Conservation (phyloP, 441 rosid species). For the Adansonia gregorii region DNA sequence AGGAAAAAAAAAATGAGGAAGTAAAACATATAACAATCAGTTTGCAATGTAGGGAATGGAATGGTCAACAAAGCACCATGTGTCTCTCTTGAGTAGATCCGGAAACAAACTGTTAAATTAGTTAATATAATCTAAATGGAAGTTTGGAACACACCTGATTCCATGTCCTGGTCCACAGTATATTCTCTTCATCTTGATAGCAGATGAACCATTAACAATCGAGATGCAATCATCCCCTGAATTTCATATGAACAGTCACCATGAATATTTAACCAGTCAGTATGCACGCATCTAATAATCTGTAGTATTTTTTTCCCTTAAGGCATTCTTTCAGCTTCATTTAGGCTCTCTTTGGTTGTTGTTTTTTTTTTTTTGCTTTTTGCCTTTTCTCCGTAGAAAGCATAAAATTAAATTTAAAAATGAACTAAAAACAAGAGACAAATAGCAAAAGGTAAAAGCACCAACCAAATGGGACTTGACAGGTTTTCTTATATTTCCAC, state of each 20-base stretch:
- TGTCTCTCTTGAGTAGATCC: background rate
- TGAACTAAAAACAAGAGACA: background rate
- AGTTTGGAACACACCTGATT: slow-evolving; percentile 55
- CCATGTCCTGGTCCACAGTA: slow-evolving; percentile 99
- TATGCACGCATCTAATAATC: background rate
- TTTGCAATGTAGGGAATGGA: background rate
- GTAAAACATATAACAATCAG: slow-evolving; percentile 3
- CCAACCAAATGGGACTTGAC: background rate
- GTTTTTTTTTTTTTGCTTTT: background rate
- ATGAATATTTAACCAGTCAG: slow-evolving; percentile 13
- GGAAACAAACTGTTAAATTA: background rate
- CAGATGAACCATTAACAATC: slow-evolving; percentile 78
- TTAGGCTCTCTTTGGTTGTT: background rate
- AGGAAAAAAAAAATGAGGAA: background rate
- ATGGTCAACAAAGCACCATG: background rate
- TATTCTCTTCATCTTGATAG: slow-evolving; percentile 79
- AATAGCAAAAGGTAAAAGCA: background rate
- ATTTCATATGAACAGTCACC: slow-evolving; percentile 32
- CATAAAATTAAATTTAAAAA: background rate
- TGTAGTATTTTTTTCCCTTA: background rate
- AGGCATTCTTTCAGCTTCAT: slow-evolving; percentile 17
- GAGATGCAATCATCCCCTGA: slow-evolving; percentile 97
- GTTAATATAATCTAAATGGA: background rate
- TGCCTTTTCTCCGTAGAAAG: background rate
- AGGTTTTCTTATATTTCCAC: background rate